phyloP scores from a whole-genome alignment of 495 filamentous ascomycete species.

The Delitschia confertaspora region DNA sequence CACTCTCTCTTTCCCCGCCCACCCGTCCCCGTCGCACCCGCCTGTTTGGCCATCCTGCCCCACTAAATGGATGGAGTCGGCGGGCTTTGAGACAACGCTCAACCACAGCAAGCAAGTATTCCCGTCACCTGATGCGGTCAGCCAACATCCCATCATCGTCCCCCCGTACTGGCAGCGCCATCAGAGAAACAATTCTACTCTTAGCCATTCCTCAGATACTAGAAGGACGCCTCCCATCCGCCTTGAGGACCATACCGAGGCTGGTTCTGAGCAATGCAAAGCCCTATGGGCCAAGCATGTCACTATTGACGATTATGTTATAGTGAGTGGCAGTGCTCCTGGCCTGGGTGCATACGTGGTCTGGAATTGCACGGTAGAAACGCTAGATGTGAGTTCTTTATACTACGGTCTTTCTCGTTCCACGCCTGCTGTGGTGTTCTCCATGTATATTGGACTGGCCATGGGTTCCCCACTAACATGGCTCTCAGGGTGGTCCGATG shows the following conservation, averaged over 20 bases:
- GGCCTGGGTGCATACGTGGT: conserved; percentile 64
- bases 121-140: conserved; percentile 4
- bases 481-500: conserved; percentile 50
- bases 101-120: conserved; percentile 6
- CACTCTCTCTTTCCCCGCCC: not conserved
- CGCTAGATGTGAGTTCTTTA: conserved; percentile 58
- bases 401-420: not conserved
- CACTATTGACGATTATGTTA: conserved; percentile 55
- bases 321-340: conserved; percentile 53
- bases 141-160: conserved; percentile 16
- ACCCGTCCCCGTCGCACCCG: conserved; percentile 3
- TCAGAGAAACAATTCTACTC: conserved; percentile 30
- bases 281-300: conserved; percentile 61
- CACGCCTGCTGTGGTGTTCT: not conserved
- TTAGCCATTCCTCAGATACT: conserved; percentile 28
- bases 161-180: conserved; percentile 39
- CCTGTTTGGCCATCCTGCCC: not conserved
- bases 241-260: conserved; percentile 63
- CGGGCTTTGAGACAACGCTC: conserved; percentile 16
- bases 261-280: conserved; percentile 50
- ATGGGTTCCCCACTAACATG: conserved; percentile 11
- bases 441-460: conserved; percentile 5
- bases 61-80: conserved; percentile 32
- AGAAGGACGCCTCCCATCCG: conserved; percentile 44
- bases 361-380: conserved; percentile 64